A percentile compares a stretch with the other conserved stretches of the same genome.
Conservation (phyloP, 768 basidiomycete genomes). For the Auricularia sp. region DNA sequence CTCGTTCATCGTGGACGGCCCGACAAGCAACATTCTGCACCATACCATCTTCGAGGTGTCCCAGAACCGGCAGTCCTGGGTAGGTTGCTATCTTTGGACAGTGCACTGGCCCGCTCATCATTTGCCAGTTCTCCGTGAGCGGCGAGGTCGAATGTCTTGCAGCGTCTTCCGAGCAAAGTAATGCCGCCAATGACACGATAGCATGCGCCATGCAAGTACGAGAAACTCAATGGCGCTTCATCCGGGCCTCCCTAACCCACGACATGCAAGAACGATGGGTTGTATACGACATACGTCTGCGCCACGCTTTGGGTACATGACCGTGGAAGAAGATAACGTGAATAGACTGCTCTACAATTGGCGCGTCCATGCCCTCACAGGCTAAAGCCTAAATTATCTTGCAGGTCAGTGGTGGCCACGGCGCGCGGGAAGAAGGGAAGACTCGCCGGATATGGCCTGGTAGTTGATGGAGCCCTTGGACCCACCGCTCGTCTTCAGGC, state of each 20-base stretch:
- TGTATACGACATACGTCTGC: slow-evolving; percentile 30
- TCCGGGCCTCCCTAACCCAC: slow-evolving; percentile 20
- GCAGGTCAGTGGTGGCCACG: too few species aligned
- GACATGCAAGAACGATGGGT: slow-evolving; percentile 25
- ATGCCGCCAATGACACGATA: not conserved
- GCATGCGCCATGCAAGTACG: not conserved
- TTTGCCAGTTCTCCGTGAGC: slow-evolving; percentile 5
- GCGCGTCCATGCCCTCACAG: too few species aligned
- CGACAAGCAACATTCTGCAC: slow-evolving; percentile 24
- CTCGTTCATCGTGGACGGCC: slow-evolving; percentile 27
- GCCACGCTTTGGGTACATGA: too few species aligned
- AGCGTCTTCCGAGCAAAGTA: not conserved
- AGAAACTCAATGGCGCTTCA: slow-evolving; percentile 13
- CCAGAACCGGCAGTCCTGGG: slow-evolving; percentile 24
- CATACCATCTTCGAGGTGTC: slow-evolving; percentile 22
- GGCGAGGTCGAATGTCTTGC: not conserved
- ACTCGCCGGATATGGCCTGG: not conserved
- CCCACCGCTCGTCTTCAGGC: slow-evolving; percentile 37
- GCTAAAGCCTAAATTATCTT: too few species aligned
- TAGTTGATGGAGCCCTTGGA: slow-evolving; percentile 22
- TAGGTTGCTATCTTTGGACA: slow-evolving; percentile 20
- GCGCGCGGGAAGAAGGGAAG: too few species aligned
- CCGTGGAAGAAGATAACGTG: too few species aligned
- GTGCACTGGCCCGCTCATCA: slow-evolving; percentile 9
- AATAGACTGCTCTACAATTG: too few species aligned